A percentile compares a stretch with the other conserved stretches of the same genome.
Evolutionary conservation across 805 yeast genomes (phyloP).

Genomic region (Candida chilensis): DNA sequence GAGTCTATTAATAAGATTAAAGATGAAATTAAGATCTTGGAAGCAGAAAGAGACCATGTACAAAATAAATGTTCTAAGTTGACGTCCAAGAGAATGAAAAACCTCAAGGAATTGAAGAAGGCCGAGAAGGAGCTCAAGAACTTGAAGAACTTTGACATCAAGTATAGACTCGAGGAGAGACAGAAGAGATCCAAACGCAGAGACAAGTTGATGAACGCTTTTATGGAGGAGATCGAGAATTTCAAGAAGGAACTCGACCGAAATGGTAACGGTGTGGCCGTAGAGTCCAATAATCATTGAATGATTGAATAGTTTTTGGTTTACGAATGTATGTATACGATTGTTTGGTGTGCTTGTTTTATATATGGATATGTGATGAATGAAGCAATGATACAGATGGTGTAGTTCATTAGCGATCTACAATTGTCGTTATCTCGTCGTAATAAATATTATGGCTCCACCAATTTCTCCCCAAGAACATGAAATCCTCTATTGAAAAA

Average conservation of each 20-base stretch:
- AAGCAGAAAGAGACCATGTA: conserved; percentile 15
- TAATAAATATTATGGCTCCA: too few relatives aligned
- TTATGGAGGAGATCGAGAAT: conserved; percentile 11
- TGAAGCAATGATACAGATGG: too few relatives aligned
- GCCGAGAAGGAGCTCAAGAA: conserved; percentile 6
- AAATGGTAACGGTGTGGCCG: neutral
- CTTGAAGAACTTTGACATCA: conserved; percentile 6
- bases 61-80: conserved; percentile 15
- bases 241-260: conserved; percentile 4
- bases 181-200: conserved; percentile 9
- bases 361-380: too few relatives aligned
- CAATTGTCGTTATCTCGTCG: too few relatives aligned
- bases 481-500: conserved; percentile 61
- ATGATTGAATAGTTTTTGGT: too few relatives aligned
- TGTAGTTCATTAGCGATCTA: too few relatives aligned
- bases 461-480: too few relatives aligned
- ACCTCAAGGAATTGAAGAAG: conserved; percentile 8
- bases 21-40: conserved; percentile 9
- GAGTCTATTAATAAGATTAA: conserved; percentile 13
- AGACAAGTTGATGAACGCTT: conserved; percentile 9
- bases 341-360: too few relatives aligned
- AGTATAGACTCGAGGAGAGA: conserved; percentile 7
- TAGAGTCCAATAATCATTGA: too few relatives aligned
- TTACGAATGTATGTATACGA: too few relatives aligned
- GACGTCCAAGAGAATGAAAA: conserved; percentile 15